Evolutionary conservation across 768 basidiomycete species (phyloP), one percentile per base, ranked within the genome.

Genomic region (Dendrothele bispora): DNA sequence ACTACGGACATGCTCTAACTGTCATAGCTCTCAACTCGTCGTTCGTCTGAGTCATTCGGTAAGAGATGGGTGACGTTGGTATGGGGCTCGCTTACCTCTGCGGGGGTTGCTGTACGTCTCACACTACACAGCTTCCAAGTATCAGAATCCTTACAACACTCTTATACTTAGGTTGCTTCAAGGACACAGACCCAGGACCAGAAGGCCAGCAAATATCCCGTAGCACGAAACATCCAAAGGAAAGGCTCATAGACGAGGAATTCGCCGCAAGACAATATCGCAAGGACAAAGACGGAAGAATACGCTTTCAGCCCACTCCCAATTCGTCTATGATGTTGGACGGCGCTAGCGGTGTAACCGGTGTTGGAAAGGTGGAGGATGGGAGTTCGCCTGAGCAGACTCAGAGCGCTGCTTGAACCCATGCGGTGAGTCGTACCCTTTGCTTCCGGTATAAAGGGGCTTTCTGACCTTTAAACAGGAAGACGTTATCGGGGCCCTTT

Each of bases 31-130:
- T n/a, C n/a, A n/a, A n/a, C n/a, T n/a, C n/a, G n/a, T n/a, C n/a
- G n/a, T n/a, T n/a, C n/a, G n/a, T n/a, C n/a, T n/a, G n/a, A n/a
- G n/a, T n/a, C n/a, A n/a, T n/a, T n/a, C n/a, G n/a, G n/a, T n/a
- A n/a, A n/a, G n/a, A n/a, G n/a, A 44, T 44, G 43, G 43, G 43
- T 14, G 43, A 44, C 7, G 10, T 44, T 17, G 25, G 30, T 27
- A 44, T 44, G 30, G 43, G 43, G 7, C 18, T 44, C 3, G 29
- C 30, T 22, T 44, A 34, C 26, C 32, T 44, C 21, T 32, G 21
- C 29, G 43, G 30, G n/a, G 21, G 43, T n/a, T 44, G 43, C 14
- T 44, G 43, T 44, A 10, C 30, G 10, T 10, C n/a, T n/a, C n/a
- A 32, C n/a, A 10, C n/a, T 32, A 10, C n/a, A 10, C 10, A 32